Conservation (phyloP, 441 rosid genomes). For the Erodium texanum region DNA sequence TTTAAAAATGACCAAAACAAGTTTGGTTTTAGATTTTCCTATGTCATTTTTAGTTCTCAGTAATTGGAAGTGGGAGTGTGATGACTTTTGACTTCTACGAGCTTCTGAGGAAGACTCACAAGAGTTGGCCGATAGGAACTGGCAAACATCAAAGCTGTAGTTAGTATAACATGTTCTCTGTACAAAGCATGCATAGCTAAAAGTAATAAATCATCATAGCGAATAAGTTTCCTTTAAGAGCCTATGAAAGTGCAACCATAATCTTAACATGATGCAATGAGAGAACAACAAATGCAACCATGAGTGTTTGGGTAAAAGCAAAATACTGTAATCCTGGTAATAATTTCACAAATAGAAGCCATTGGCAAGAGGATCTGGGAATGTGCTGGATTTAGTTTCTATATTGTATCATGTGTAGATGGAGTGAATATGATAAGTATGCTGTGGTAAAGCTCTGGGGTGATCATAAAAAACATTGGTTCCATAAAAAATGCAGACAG, state of each 20-base stretch:
- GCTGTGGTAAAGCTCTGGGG: neutral
- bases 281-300: neutral
- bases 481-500: neutral
- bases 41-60: too few relatives aligned
- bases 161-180: neutral
- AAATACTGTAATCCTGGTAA: neutral
- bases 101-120: conserved; percentile 27
- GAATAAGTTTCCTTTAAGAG: neutral
- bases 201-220: neutral
- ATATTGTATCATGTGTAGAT: neutral
- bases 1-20: too few relatives aligned
- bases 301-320: neutral
- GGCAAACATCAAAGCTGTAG: conserved; percentile 11
- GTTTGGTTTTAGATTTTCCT: too few relatives aligned
- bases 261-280: conserved; percentile 1
- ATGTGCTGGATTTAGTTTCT: neutral
- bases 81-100: conserved; percentile 39
- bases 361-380: neutral
- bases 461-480: neutral
- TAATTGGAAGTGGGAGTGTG: too few relatives aligned
- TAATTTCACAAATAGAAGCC: neutral
- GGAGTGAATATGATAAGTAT: neutral
- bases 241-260: neutral
- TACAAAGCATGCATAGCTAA: conserved; percentile 2
- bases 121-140: conserved; percentile 37